These are phyloP conservation scores for Nevesoporus exiguus DNA, from an alignment of 768 basidiomycete species.

Conservation along the genomic window DNA sequence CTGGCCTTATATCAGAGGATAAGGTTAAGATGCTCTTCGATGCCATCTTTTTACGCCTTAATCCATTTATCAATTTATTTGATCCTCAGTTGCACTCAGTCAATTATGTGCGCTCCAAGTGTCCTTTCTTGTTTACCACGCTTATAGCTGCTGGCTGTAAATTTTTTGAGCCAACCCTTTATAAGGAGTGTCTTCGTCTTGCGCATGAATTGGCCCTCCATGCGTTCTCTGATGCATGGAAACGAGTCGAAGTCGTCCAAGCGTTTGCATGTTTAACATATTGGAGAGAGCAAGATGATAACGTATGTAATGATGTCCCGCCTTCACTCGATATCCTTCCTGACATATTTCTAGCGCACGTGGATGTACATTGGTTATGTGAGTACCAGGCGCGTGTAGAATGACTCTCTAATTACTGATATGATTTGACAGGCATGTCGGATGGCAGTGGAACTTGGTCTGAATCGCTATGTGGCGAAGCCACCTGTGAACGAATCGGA, in stretches of 20 bases:
- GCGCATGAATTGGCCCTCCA: constrained; percentile 71
- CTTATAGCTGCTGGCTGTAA: constrained; percentile 83
- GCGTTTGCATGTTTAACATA: constrained; percentile 87
- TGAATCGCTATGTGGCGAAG: constrained; percentile 63
- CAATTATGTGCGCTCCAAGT: constrained; percentile 73
- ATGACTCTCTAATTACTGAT: constrained; percentile 2
- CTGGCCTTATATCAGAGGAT: constrained; percentile 65
- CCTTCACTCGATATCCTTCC: background rate
- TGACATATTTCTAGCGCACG: constrained; percentile 51
- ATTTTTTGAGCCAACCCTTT: constrained; percentile 71
- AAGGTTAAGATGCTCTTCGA: constrained; percentile 75
- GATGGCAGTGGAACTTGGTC: constrained; percentile 81
- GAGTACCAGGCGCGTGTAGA: constrained; percentile 26
- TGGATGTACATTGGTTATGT: constrained; percentile 90
- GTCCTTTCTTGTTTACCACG: constrained; percentile 80
- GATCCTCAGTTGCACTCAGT: constrained; percentile 84
- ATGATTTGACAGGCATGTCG: constrained; percentile 62
- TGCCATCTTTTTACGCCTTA: constrained; percentile 75
- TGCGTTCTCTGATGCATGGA: constrained; percentile 76
- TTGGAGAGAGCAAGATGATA: constrained; percentile 87
- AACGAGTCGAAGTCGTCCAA: constrained; percentile 83
- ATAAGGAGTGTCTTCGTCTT: constrained; percentile 64
- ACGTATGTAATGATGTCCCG: constrained; percentile 40
- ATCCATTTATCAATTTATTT: constrained; percentile 87
- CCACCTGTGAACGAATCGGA: constrained; percentile 60